These are phyloP conservation scores for Linnemannia schmuckeri DNA, from an alignment of 192 early-diverging fungal species.

Conservation along the genomic window DNA sequence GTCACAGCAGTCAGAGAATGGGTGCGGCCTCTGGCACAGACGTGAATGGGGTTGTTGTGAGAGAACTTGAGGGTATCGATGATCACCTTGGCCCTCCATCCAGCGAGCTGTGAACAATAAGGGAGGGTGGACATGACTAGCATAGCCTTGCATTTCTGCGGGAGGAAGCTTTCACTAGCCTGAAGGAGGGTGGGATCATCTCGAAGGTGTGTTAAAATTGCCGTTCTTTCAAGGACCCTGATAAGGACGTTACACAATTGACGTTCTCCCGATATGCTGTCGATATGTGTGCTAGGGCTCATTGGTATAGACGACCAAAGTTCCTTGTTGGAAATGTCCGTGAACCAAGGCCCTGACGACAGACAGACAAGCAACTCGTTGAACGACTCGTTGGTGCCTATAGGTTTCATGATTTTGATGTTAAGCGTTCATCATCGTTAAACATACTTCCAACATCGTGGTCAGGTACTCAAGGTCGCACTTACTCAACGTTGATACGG, in stretches of 20 bases:
- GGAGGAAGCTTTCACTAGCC: conserved; percentile 20
- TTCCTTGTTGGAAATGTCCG: conserved; percentile 15
- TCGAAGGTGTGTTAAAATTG: conserved; percentile 24
- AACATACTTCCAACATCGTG: too few species aligned
- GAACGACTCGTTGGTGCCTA: conserved; percentile 22
- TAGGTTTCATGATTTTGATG: not conserved
- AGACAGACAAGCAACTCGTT: conserved; percentile 33
- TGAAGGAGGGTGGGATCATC: conserved; percentile 23
- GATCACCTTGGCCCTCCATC: conserved; percentile 21
- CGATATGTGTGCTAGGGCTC: conserved; percentile 2
- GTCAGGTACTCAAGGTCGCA: not conserved
- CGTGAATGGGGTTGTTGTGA: not conserved
- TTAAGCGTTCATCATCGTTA: not conserved
- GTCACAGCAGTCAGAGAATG: conserved; percentile 3
- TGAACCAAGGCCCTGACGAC: conserved; percentile 47
- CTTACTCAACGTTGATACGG: conserved; percentile 6
- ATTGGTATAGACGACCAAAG: conserved; percentile 23
- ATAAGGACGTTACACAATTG: conserved; percentile 18
- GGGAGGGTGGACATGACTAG: conserved; percentile 35
- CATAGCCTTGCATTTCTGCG: conserved; percentile 32
- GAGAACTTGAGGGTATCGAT: conserved; percentile 13
- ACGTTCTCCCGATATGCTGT: conserved; percentile 5
- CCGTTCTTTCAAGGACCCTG: conserved; percentile 25
- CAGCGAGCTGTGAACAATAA: conserved; percentile 1
- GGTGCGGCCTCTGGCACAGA: not conserved